A percentile compares a stretch with the other conserved stretches of the same genome.
phyloP scores from a whole-genome alignment of 2,329 filamentous ascomycete genomes.

The Pseudogymnoascus sp. region DNA sequence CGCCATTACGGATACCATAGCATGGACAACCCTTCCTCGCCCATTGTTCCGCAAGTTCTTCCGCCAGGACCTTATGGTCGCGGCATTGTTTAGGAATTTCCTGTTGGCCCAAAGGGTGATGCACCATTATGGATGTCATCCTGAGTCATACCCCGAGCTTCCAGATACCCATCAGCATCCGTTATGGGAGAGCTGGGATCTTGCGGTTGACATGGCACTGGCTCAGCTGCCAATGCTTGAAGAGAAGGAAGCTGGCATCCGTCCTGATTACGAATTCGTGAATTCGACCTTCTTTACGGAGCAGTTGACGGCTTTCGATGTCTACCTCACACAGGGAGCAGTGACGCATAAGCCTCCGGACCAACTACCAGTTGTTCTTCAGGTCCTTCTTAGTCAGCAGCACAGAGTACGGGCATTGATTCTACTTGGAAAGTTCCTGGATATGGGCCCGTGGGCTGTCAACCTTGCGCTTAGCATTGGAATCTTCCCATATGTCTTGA shows the following conservation, averaged over 20 bases:
- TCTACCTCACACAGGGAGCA: slow-evolving; percentile 79
- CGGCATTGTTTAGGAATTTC: slow-evolving; percentile 92
- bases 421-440: slow-evolving; percentile 83
- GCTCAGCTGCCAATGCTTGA: slow-evolving; percentile 82
- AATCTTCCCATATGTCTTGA: slow-evolving; percentile 98
- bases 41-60: slow-evolving; percentile 95
- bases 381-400: slow-evolving; percentile 91
- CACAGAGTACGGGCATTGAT: slow-evolving; percentile 87
- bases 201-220: slow-evolving; percentile 91
- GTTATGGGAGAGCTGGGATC: slow-evolving; percentile 94
- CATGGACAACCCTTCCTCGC: slow-evolving; percentile 89
- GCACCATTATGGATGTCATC: slow-evolving; percentile 92
- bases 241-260: slow-evolving; percentile 59
- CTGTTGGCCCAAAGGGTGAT: slow-evolving; percentile 90
- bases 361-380: slow-evolving; percentile 90
- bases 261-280: slow-evolving; percentile 73
- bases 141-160: slow-evolving; percentile 83
- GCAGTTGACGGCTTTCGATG: slow-evolving; percentile 92
- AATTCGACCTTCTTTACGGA: slow-evolving; percentile 96
- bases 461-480: slow-evolving; percentile 94
- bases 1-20: slow-evolving; percentile 96
- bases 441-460: slow-evolving; percentile 97
- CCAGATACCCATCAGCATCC: slow-evolving; percentile 92
- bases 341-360: slow-evolving; percentile 82
- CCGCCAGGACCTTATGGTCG: slow-evolving; percentile 97